A percentile compares a stretch with the other conserved stretches of the same genome.
Conservation (phyloP, 148 eudicot genomes). For the Vaccinium corymbosum region DNA sequence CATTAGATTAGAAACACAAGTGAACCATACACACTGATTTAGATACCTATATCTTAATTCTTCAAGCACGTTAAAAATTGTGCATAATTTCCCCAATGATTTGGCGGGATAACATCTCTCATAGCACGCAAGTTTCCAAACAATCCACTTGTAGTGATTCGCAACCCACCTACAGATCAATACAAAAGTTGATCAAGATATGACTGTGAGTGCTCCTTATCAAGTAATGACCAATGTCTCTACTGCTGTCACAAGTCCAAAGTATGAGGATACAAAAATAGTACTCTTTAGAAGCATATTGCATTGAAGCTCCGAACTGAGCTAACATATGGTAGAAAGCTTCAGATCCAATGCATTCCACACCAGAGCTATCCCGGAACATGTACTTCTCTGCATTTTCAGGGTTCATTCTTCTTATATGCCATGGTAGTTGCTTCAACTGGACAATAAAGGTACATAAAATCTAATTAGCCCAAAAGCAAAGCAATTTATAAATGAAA, state of each 20-base stretch:
- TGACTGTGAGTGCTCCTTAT: background rate
- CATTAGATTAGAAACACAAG: background rate
- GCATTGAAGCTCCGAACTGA: constrained; percentile 69
- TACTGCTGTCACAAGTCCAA: background rate
- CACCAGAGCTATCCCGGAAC: constrained; percentile 44
- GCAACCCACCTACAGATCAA: constrained; percentile 68
- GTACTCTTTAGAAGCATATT: constrained; percentile 66
- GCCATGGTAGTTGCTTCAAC: constrained; percentile 50
- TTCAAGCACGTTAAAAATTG: constrained; percentile 65
- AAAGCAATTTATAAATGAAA: constrained; percentile 4
- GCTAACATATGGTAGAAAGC: constrained; percentile 60
- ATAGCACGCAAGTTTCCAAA: constrained; percentile 94
- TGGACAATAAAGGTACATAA: constrained; percentile 19
- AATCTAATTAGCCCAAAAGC: constrained; percentile 16
- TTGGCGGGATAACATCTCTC: constrained; percentile 71
- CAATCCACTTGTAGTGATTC: constrained; percentile 97
- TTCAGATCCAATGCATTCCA: constrained; percentile 50
- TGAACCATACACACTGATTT: constrained; percentile 10
- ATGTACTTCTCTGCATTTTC: constrained; percentile 47
- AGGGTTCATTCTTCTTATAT: constrained; percentile 57
- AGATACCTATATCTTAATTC: constrained; percentile 79
- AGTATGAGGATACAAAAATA: constrained; percentile 16
- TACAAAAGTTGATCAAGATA: constrained; percentile 5
- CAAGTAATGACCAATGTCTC: background rate
- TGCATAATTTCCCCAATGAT: constrained; percentile 41